These are phyloP conservation scores for Usnea hakonensis DNA, from an alignment of 495 filamentous ascomycete genomes.

Conservation along the genomic window DNA sequence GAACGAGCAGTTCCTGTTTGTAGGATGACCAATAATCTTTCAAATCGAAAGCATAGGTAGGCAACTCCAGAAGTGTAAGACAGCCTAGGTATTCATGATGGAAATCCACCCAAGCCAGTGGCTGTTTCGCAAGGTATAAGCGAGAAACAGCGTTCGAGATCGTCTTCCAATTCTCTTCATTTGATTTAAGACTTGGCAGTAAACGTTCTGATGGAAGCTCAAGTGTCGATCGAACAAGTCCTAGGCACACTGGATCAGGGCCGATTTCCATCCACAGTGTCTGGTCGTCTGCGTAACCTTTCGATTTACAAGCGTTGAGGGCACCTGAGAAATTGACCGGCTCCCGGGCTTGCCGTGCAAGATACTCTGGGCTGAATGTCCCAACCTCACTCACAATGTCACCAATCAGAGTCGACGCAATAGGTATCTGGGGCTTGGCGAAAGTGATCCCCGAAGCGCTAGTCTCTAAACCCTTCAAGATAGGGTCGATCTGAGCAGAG, in stretches of 20 bases:
- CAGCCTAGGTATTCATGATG: constrained; percentile 49
- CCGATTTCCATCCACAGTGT: constrained; percentile 46
- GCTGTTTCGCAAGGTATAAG: constrained; percentile 46
- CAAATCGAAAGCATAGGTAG: constrained; percentile 56
- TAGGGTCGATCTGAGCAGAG: constrained; percentile 66
- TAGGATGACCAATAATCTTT: constrained; percentile 66
- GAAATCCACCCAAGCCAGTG: constrained; percentile 56
- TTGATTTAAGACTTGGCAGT: constrained; percentile 27
- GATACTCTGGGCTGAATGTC: constrained; percentile 36
- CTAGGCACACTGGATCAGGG: constrained; percentile 49
- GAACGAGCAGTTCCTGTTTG: constrained; percentile 33
- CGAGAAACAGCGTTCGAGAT: constrained; percentile 43
- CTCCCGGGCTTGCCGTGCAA: constrained; percentile 17
- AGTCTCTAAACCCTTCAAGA: constrained; percentile 58
- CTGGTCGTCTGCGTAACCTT: constrained; percentile 39
- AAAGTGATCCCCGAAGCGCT: constrained; percentile 52
- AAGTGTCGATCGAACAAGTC: constrained; percentile 49
- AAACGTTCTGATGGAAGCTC: constrained; percentile 17
- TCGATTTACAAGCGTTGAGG: constrained; percentile 34
- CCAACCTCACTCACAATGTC: constrained; percentile 48
- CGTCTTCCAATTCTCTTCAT: constrained; percentile 44
- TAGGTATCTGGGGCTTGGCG: constrained; percentile 49
- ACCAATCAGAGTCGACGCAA: constrained; percentile 62
- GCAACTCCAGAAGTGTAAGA: constrained; percentile 46
- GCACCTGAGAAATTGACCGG: constrained; percentile 21